Evolutionary conservation across 208 protist species (phyloP), one percentile per base, ranked within the genome.

Genomic region (Polymyxa betae): DNA sequence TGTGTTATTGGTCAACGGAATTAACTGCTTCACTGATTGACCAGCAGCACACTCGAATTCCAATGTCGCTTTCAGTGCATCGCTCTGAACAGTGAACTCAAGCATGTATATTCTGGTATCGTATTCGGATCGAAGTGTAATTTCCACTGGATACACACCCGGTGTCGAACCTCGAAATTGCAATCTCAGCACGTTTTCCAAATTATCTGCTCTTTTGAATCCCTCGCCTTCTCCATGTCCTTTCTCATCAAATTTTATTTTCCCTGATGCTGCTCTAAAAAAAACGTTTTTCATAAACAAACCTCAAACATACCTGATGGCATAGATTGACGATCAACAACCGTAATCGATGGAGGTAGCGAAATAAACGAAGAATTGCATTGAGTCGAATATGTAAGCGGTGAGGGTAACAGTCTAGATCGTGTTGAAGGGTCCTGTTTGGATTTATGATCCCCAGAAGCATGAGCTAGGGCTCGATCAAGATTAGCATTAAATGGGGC

Each of bases 71-170:
- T 43, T 35, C 72, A 82, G 5, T 35, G 16, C 72, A 5, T 82
- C 72, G n/a, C 16, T 38, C 35, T 82, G 72, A 5, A 35, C 5
- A 20, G 40, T 12, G 72, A 82, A 82, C n/a, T 82, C 72, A 12
- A 82, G 10, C 10, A 38, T 5, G 12, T 45, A 82, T 43, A 82
- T 43, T 35, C 72, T 5, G n/a, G 35, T 43, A 43, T 82, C 72
- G n/a, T 45, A n/a, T 82, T 82, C 72, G 12, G 72, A 82, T 43
- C 72, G 72, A 5, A 82, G 35, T 20, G 72, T 82, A 35, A 82
- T 43, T 82, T 82, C 72, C 12, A 35, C 72, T 35, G 72, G 72
- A 43, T 82, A 82, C 72, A 43, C 5, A 20, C 72, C 72, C 5
- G 72, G 72, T 43, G 5, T 5, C 72, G 16, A 5, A n/a, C 72